Evolutionary conservation across 768 basidiomycete genomes (phyloP).

Genomic region (Lactarius evosmus): DNA sequence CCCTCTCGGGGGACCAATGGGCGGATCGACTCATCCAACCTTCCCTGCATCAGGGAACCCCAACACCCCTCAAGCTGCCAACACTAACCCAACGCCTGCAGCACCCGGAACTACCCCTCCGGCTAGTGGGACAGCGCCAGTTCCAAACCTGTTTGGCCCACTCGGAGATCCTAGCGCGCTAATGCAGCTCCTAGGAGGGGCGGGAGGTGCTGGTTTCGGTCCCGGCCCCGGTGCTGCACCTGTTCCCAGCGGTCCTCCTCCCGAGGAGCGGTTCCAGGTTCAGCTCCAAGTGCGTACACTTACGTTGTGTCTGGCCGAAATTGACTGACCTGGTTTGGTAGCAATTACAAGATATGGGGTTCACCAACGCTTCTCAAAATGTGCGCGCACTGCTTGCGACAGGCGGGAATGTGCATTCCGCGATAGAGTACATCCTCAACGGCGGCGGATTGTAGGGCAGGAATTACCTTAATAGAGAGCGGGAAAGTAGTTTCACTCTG

Average conservation of each 20-base stretch:
- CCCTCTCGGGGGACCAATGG: slow-evolving; percentile 26
- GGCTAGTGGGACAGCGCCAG: slow-evolving; percentile 27
- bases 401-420: slow-evolving; percentile 88
- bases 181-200: slow-evolving; percentile 38
- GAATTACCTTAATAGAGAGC: slow-evolving; percentile 8
- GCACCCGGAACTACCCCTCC: slow-evolving; percentile 28
- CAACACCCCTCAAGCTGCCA: slow-evolving; percentile 33
- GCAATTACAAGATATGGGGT: slow-evolving; percentile 96
- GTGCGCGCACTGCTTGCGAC: slow-evolving; percentile 86
- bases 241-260: slow-evolving; percentile 60
- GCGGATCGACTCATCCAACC: slow-evolving; percentile 32
- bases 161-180: slow-evolving; percentile 44
- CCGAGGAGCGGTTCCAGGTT: slow-evolving; percentile 90
- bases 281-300: slow-evolving; percentile 63
- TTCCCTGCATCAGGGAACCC: slow-evolving; percentile 67
- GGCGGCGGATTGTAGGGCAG: slow-evolving; percentile 62
- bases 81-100: slow-evolving; percentile 25
- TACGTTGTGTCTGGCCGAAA: not conserved
- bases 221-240: slow-evolving; percentile 31
- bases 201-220: slow-evolving; percentile 22
- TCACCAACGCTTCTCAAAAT: slow-evolving; percentile 86
- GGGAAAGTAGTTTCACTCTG: not conserved
- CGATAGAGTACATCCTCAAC: slow-evolving; percentile 87
- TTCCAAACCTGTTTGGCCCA: slow-evolving; percentile 24
- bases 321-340: slow-evolving; percentile 32